Conservation (phyloP, 768 basidiomycete genomes). For the Hortiboletus flavorubellus region DNA sequence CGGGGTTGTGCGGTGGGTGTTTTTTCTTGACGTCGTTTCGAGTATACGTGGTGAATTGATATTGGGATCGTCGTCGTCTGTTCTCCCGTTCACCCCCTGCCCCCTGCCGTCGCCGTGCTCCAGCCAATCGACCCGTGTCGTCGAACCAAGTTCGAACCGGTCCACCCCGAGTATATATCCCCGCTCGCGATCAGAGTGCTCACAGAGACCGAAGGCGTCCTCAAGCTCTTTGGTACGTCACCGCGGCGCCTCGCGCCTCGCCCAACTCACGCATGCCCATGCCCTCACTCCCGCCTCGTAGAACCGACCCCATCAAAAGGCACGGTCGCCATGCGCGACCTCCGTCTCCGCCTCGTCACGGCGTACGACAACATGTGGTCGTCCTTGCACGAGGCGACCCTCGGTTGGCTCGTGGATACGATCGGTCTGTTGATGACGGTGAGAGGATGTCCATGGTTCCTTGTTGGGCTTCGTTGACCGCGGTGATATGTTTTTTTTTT, state of each 20-base stretch:
- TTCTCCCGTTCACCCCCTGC: no score
- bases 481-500: no score
- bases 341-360: conserved; percentile 24
- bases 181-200: conserved; percentile 27
- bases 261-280: background rate
- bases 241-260: background rate
- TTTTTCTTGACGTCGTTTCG: no score
- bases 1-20: conserved; percentile 18
- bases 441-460: background rate
- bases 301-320: conserved; percentile 28
- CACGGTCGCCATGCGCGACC: conserved; percentile 19
- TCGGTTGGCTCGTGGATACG: conserved; percentile 23
- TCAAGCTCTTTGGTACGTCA: conserved; percentile 28
- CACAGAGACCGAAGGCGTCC: conserved; percentile 22
- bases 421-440: conserved; percentile 19
- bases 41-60: no score
- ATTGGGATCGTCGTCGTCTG: no score
- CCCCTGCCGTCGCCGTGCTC: no score
- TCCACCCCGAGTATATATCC: conserved; percentile 25
- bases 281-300: background rate
- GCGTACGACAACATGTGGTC: conserved; percentile 14
- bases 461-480: background rate
- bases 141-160: conserved; percentile 16
- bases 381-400: conserved; percentile 22
- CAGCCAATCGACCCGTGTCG: conserved; percentile 24